Percentiles rank a stretch among this genome's conserved stretches.
These are phyloP conservation scores for Isoetes taiwanensis DNA, from an alignment of 75 land plant genomes.

Conservation along the genomic window DNA sequence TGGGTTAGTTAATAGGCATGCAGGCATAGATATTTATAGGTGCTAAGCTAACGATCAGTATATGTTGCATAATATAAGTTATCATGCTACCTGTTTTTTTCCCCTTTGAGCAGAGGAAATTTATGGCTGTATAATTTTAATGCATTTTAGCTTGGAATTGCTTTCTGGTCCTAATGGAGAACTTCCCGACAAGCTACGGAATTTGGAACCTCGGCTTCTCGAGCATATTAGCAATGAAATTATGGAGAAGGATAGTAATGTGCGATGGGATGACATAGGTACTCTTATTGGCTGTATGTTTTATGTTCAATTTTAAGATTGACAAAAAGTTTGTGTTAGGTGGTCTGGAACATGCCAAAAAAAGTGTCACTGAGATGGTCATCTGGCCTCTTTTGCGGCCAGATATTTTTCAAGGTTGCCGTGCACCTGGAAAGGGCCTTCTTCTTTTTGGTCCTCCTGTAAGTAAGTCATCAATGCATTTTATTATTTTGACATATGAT, in stretches of 20 bases:
- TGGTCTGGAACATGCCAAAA: slow-evolving; percentile 98
- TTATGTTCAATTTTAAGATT: neutral
- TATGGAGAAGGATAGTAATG: slow-evolving; percentile 96
- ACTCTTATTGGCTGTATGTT: slow-evolving; percentile 4
- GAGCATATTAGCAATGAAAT: slow-evolving; percentile 98
- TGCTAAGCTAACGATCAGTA: slow-evolving; percentile 1
- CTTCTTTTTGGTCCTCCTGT: slow-evolving; percentile 99
- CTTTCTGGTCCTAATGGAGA: slow-evolving; percentile 94
- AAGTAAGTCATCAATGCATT: slow-evolving; percentile 21
- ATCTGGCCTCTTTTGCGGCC: slow-evolving; percentile 97
- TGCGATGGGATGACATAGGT: slow-evolving; percentile 99
- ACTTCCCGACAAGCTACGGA: slow-evolving; percentile 85
- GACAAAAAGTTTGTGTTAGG: slow-evolving; percentile 20
- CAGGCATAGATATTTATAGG: neutral
- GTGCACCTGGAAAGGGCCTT: slow-evolving; percentile 97
- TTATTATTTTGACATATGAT: neutral
- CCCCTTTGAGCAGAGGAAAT: neutral
- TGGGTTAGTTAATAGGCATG: neutral
- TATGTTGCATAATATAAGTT: neutral
- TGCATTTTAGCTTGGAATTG: slow-evolving; percentile 76
- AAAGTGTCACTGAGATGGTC: slow-evolving; percentile 97
- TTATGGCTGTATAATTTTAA: slow-evolving; percentile 7
- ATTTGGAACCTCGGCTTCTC: slow-evolving; percentile 84
- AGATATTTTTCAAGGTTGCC: slow-evolving; percentile 91
- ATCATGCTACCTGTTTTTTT: neutral